Conservation (phyloP, 2,329 filamentous ascomycete genomes). For the Trichoderma atrobrunneum region DNA sequence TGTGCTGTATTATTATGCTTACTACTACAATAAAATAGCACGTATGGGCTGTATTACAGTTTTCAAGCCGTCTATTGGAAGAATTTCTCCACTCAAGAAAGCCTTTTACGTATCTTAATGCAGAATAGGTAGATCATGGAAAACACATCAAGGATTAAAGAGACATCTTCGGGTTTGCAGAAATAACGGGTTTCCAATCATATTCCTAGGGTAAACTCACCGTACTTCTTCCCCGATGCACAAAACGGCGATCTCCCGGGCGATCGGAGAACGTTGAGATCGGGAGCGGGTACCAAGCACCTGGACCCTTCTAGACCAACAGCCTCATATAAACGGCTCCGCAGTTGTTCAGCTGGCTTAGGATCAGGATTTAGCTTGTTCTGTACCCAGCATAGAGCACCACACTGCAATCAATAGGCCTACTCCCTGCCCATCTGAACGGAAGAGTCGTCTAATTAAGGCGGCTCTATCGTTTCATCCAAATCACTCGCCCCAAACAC, state of each 20-base stretch:
- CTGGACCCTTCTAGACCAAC: neutral
- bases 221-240: neutral
- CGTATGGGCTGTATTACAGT: neutral
- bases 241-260: conserved; percentile 1
- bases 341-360: neutral
- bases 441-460: neutral
- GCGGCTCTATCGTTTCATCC: neutral
- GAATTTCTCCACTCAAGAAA: neutral
- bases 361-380: neutral
- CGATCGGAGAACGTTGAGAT: conserved; percentile 9
- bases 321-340: neutral
- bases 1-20: neutral
- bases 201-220: neutral
- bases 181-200: neutral
- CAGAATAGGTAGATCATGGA: neutral
- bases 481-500: neutral
- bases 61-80: neutral
- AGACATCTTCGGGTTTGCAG: neutral
- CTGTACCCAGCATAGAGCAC: neutral
- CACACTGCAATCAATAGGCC: no score
- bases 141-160: neutral
- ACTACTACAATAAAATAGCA: neutral
- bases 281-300: neutral
- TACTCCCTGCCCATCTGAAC: neutral
- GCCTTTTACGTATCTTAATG: neutral